A percentile compares a stretch with the other conserved stretches of the same genome.
phyloP scores from a whole-genome alignment of 1,284 basidiomycete species.

The Leccinum angustisporum region DNA sequence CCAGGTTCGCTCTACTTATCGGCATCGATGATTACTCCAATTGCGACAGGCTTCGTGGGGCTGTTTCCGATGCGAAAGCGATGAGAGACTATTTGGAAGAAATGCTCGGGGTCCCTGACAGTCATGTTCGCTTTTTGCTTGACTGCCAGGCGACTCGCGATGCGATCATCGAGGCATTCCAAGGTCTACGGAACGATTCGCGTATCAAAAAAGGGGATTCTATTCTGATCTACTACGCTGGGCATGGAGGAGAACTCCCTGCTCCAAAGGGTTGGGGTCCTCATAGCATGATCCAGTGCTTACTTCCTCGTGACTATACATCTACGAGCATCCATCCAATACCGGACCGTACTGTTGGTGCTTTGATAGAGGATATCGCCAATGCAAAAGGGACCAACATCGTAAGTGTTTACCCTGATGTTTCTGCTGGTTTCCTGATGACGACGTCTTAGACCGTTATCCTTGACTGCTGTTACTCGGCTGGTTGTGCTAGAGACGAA shows the following conservation, averaged over 20 bases:
- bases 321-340: constrained; percentile 40
- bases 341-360: constrained; percentile 54
- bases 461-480: constrained; percentile 59
- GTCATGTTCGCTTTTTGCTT: constrained; percentile 52
- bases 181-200: constrained; percentile 51
- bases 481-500: constrained; percentile 38
- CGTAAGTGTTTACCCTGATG: constrained; percentile 1
- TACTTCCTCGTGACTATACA: constrained; percentile 59
- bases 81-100: constrained; percentile 51
- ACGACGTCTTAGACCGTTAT: constrained; percentile 42
- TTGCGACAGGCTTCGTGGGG: constrained; percentile 51
- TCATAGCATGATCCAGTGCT: constrained; percentile 45
- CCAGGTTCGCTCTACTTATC: constrained; percentile 55
- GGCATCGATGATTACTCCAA: constrained; percentile 58
- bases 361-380: constrained; percentile 51
- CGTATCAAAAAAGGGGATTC: constrained; percentile 56
- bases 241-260: constrained; percentile 53
- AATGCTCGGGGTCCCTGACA: constrained; percentile 50
- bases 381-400: constrained; percentile 60
- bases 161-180: constrained; percentile 51
- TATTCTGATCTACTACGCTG: constrained; percentile 63
- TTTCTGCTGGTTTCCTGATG: not conserved
- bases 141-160: constrained; percentile 54
- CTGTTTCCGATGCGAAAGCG: constrained; percentile 54
- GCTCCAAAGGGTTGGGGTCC: constrained; percentile 49